Percentiles rank a stretch among this genome's conserved stretches.
Conservation (phyloP, 768 basidiomycete genomes). For the Pulveroboletus sp. region DNA sequence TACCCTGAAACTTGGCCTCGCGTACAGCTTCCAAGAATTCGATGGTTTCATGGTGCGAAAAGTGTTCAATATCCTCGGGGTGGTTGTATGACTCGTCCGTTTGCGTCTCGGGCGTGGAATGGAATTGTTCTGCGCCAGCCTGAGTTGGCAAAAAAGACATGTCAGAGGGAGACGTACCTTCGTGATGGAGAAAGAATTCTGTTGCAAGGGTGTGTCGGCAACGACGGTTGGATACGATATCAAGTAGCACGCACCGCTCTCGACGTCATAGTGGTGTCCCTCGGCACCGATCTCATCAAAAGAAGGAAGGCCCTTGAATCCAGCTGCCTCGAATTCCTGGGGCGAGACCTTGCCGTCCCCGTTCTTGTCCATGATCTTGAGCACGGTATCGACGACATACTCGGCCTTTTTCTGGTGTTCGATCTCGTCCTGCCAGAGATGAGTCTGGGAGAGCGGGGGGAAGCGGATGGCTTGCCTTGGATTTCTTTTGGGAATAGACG, state of each 20-base stretch:
- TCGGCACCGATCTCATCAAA: slow-evolving; percentile 84
- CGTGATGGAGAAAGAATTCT: slow-evolving; percentile 98
- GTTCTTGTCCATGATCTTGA: slow-evolving; percentile 70
- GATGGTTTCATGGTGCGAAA: slow-evolving; percentile 82
- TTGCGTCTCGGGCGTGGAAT: slow-evolving; percentile 96
- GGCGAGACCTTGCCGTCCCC: slow-evolving; percentile 66
- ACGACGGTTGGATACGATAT: background rate
- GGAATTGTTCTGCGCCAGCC: slow-evolving; percentile 67
- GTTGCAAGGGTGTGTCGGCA: background rate
- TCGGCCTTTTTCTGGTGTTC: slow-evolving; percentile 84
- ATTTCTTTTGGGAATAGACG: slow-evolving; percentile 80
- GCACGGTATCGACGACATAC: slow-evolving; percentile 66
- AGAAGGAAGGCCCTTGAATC: slow-evolving; percentile 74
- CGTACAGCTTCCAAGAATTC: slow-evolving; percentile 81
- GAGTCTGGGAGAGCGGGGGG: background rate
- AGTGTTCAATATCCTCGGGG: slow-evolving; percentile 92
- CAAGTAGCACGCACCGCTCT: slow-evolving; percentile 66
- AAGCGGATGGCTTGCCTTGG: slow-evolving; percentile 45
- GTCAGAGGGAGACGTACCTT: slow-evolving; percentile 54
- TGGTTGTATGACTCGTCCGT: slow-evolving; percentile 94
- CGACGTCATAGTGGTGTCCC: slow-evolving; percentile 91
- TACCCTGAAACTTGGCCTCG: slow-evolving; percentile 82
- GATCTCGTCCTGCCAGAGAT: slow-evolving; percentile 54
- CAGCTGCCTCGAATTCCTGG: slow-evolving; percentile 71
- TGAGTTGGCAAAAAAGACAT: background rate